Evolutionary conservation across 2,329 filamentous ascomycete species (phyloP).

Genomic region (Neophaeococcomyces mojaviensis): DNA sequence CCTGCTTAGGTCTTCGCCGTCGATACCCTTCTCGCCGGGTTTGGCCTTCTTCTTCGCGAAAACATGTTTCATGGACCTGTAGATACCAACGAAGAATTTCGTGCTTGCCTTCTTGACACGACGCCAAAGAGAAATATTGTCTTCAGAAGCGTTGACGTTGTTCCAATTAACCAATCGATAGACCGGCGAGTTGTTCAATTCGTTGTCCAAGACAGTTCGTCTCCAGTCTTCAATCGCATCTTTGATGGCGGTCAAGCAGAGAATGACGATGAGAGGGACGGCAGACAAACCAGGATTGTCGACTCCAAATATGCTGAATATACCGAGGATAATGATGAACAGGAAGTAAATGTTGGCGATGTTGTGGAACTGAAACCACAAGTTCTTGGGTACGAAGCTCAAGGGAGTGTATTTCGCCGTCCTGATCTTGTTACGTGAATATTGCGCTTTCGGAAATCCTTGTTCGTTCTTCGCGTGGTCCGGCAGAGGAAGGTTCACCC

Average conservation of each 20-base stretch:
- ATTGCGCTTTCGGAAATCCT: conserved; percentile 62
- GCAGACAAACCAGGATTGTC: conserved; percentile 82
- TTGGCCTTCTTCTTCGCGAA: conserved; percentile 41
- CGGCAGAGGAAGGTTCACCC: conserved; percentile 80
- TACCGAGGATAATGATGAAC: conserved; percentile 85
- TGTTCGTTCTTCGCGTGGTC: conserved; percentile 69
- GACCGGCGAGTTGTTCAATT: conserved; percentile 92
- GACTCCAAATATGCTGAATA: conserved; percentile 92
- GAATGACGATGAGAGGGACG: conserved; percentile 86
- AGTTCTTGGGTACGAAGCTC: conserved; percentile 90
- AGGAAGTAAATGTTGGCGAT: conserved; percentile 98
- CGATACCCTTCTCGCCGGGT: conserved; percentile 42
- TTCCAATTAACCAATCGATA: conserved; percentile 81
- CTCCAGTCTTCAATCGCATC: conserved; percentile 94
- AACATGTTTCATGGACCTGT: conserved; percentile 36
- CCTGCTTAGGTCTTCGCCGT: conserved; percentile 42
- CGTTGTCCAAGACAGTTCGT: conserved; percentile 80
- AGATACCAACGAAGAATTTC: conserved; percentile 50
- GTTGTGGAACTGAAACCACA: conserved; percentile 98
- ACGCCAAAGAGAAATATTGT: conserved; percentile 79
- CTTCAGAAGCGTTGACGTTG: conserved; percentile 87
- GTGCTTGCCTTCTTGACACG: conserved; percentile 83
- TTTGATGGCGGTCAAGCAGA: conserved; percentile 81
- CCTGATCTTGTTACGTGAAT: conserved; percentile 88
- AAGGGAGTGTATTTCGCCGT: conserved; percentile 96